phyloP scores from a whole-genome alignment of 1,284 basidiomycete genomes.

The Earliella scabrosa region DNA sequence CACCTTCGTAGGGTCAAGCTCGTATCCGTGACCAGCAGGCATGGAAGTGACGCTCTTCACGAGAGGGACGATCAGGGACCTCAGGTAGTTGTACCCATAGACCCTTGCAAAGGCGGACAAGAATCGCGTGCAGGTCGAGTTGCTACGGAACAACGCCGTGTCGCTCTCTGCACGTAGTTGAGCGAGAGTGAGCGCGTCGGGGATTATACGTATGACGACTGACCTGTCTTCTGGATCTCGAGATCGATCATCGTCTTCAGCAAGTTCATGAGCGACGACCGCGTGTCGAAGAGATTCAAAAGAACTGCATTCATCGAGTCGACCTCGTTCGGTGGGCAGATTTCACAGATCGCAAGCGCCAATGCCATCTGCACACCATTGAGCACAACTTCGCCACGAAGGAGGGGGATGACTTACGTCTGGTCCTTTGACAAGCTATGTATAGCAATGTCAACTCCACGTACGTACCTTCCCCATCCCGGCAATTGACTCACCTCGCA shows the following conservation, averaged over 20 bases:
- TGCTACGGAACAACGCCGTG: slow-evolving; percentile 81
- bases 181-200: no score
- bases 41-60: slow-evolving; percentile 75
- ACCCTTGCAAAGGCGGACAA: slow-evolving; percentile 84
- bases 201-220: neutral
- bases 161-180: slow-evolving; percentile 67
- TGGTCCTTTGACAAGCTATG: slow-evolving; percentile 71
- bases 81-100: slow-evolving; percentile 88
- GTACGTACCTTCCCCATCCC: neutral
- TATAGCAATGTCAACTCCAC: slow-evolving; percentile 8
- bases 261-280: slow-evolving; percentile 72
- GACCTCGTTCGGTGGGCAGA: slow-evolving; percentile 77
- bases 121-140: slow-evolving; percentile 85
- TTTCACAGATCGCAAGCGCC: slow-evolving; percentile 85
- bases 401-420: slow-evolving; percentile 54
- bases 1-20: slow-evolving; percentile 76
- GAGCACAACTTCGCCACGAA: neutral
- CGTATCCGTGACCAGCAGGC: slow-evolving; percentile 77
- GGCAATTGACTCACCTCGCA: slow-evolving; percentile 57
- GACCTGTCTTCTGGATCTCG: slow-evolving; percentile 81
- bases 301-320: slow-evolving; percentile 88
- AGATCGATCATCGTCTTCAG: slow-evolving; percentile 86
- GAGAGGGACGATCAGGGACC: slow-evolving; percentile 77
- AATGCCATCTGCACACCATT: slow-evolving; percentile 61
- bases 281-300: slow-evolving; percentile 85